These are phyloP conservation scores for Mycena chlorophos DNA, from an alignment of 768 basidiomycete genomes.

Conservation along the genomic window DNA sequence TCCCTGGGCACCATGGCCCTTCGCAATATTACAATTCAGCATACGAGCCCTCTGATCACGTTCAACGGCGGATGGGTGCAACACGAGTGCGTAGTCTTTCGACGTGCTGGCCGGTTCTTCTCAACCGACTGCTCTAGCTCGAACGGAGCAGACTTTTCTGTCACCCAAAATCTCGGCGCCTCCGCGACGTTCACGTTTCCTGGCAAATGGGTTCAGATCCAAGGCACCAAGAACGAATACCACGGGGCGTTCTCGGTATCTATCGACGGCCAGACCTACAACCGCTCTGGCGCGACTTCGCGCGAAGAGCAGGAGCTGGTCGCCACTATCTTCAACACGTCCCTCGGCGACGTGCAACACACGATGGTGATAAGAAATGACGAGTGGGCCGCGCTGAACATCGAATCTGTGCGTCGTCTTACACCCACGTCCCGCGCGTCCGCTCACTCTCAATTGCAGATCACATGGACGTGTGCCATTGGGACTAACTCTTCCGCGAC, in stretches of 20 bases:
- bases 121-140: conserved; percentile 1
- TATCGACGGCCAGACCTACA: neutral
- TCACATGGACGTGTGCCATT: conserved; percentile 8
- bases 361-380: conserved; percentile 10
- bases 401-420: conserved; percentile 15
- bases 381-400: conserved; percentile 5
- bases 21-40: conserved; percentile 12
- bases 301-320: neutral
- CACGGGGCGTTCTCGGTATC: conserved; percentile 12
- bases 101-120: neutral
- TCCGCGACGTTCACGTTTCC: conserved; percentile 5
- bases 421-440: neutral
- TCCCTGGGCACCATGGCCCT: conserved; percentile 9
- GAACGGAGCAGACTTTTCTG: neutral
- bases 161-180: neutral
- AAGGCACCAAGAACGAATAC: neutral
- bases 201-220: conserved; percentile 10
- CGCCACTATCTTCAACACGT: conserved; percentile 1
- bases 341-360: neutral
- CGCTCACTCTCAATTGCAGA: neutral
- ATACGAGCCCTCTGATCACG: conserved; percentile 15
- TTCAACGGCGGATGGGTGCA: conserved; percentile 12
- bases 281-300: conserved; percentile 2
- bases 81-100: conserved; percentile 18
- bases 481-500: neutral